Evolutionary conservation across 768 basidiomycete genomes (phyloP), one percentile per base, ranked within the genome.

Genomic region (Leccinum uliginosum): DNA sequence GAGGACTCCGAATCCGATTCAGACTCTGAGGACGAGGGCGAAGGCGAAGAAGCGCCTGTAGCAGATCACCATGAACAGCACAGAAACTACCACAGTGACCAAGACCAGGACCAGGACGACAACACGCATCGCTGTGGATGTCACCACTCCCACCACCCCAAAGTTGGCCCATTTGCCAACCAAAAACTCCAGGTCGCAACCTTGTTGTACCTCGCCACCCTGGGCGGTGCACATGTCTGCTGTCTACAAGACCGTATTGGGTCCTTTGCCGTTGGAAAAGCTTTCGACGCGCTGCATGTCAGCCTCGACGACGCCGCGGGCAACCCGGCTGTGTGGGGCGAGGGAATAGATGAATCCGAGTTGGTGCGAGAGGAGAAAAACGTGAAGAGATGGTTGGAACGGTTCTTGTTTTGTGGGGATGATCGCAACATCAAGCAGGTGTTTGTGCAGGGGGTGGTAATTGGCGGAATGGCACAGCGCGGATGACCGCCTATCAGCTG

Each of bases 201-300:
- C 1, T 76, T 96, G 45, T 76, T 97, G 50, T 87, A 93, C 75
- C 84, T 97, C 58, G 93, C 95, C 5, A 98, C 95, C 3, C 73
- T 88, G 10, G 95, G 95, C 26, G 95, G 95, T 1, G 94, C 95
- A 0, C 74, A 82, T 24, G 83, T 98, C 0, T 94, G 92, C 65
- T 75, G 75, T 38, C 73, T 97, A 14, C 77, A 82, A 38, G 70
- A 80, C 19, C 77, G 75, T 44, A 77, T 89, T 14, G 93, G 94
- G 8, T 86, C 85, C 9, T 90, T 98, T 57, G 76, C 73, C 6
- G 73, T 76, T 1, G 92, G 91, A 1, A 95, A 93, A 71, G 84
- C 83, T 59, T 98, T 97, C 60, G 95, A 98, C 65, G 95, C 95
- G 0, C 73, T 98, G 4, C 59, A 90, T 3, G 83, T 95, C 32